Percentiles rank a stretch among this genome's conserved stretches.
These are phyloP conservation scores for Galeopsis tetrahit DNA, from an alignment of 257 asterid species.

Conservation along the genomic window DNA sequence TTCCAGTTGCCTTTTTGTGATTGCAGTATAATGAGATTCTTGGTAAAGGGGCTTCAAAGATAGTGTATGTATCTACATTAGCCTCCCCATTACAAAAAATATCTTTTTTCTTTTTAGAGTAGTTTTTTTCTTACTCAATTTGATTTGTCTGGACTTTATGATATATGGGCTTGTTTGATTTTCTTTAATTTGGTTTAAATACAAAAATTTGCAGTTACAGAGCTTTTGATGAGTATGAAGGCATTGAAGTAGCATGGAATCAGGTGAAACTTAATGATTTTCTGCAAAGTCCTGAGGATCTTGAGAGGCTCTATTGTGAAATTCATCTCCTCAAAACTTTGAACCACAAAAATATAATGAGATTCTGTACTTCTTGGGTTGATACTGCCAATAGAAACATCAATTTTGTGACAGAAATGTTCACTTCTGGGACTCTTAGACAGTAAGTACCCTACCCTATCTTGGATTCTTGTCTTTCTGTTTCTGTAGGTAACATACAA, in stretches of 20 bases:
- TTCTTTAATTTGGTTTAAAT: neutral
- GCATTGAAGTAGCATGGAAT: slow-evolving; percentile 88
- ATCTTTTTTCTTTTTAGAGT: neutral
- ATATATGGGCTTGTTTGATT: neutral
- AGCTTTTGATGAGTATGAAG: slow-evolving; percentile 81
- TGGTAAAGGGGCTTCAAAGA: slow-evolving; percentile 88
- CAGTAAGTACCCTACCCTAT: slow-evolving; percentile 51
- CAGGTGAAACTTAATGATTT: slow-evolving; percentile 75
- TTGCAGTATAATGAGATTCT: slow-evolving; percentile 85
- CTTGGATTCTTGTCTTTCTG: neutral
- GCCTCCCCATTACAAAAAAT: neutral
- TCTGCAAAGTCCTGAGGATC: slow-evolving; percentile 72
- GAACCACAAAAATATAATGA: slow-evolving; percentile 72
- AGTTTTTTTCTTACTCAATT: neutral
- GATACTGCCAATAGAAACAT: slow-evolving; percentile 71
- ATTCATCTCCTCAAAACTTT: slow-evolving; percentile 74
- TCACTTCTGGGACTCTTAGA: slow-evolving; percentile 84
- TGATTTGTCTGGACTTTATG: neutral
- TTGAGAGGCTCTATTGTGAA: slow-evolving; percentile 78
- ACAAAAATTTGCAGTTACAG: slow-evolving; percentile 48
- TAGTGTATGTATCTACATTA: slow-evolving; percentile 58
- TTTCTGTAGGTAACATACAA: no score
- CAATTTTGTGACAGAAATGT: slow-evolving; percentile 84
- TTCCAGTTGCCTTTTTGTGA: slow-evolving; percentile 14
- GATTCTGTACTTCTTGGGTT: slow-evolving; percentile 76